Conservation (phyloP, 768 basidiomycete species). For the Rhodotorula babjevae region DNA sequence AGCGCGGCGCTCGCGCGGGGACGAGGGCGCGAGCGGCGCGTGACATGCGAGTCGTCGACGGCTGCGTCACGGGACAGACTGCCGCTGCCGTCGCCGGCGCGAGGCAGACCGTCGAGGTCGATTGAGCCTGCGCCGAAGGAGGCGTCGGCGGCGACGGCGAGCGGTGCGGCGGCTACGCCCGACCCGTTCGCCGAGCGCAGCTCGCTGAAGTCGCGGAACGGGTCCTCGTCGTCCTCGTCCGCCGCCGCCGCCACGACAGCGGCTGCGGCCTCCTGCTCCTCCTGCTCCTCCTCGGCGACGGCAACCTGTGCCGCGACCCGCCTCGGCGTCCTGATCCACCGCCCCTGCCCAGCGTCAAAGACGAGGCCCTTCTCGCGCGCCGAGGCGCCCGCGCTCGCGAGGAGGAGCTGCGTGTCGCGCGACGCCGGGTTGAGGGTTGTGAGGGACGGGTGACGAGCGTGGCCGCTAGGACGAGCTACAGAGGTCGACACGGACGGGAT, state of each 20-base stretch:
- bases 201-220: conserved; percentile 27
- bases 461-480: background rate
- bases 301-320: conserved; percentile 16
- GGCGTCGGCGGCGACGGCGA: too few relatives aligned
- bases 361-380: conserved; percentile 45
- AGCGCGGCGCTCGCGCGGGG: background rate
- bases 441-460: conserved; percentile 29
- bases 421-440: conserved; percentile 45
- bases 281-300: conserved; percentile 35
- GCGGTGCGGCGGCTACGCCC: background rate
- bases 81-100: conserved; percentile 18
- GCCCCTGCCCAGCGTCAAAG: conserved; percentile 44
- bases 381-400: conserved; percentile 35
- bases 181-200: conserved; percentile 5
- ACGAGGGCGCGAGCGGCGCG: too few relatives aligned
- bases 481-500: too few relatives aligned
- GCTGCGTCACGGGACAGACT: background rate
- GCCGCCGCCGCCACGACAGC: conserved; percentile 29
- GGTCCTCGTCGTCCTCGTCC: conserved; percentile 31
- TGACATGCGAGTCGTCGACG: background rate
- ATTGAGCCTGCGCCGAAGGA: background rate
- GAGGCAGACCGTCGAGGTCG: conserved; percentile 15
- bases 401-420: conserved; percentile 43
- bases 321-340: conserved; percentile 46
- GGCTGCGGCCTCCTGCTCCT: background rate